Conservation (phyloP, 768 basidiomycete species). For the Suillus subluteus region DNA sequence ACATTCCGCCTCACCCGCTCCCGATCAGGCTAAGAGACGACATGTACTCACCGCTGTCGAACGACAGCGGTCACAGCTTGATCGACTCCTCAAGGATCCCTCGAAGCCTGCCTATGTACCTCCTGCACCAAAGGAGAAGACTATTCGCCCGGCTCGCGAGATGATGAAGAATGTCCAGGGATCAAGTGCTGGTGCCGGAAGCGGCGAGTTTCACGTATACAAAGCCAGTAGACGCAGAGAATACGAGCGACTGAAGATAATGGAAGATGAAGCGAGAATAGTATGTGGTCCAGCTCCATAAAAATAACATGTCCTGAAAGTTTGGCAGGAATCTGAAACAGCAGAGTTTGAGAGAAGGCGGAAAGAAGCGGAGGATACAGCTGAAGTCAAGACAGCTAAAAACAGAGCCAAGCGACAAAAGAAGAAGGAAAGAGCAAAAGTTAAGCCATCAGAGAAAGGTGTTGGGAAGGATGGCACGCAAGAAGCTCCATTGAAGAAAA, state of each 20-base stretch:
- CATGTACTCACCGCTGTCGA: conserved; percentile 58
- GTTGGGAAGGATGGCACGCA: conserved; percentile 26
- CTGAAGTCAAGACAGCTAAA: conserved; percentile 91
- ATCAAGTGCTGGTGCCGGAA: conserved; percentile 95
- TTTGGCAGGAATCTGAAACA: conserved; percentile 64
- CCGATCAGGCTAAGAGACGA: conserved; percentile 29
- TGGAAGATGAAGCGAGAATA: conserved; percentile 82
- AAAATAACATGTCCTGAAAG: conserved; percentile 8
- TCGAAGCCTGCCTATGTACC: conserved; percentile 81
- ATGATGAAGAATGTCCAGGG: conserved; percentile 99
- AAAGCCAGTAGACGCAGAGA: conserved; percentile 93
- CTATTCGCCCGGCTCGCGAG: conserved; percentile 79
- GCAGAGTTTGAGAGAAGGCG: conserved; percentile 78
- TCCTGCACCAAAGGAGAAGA: conserved; percentile 79
- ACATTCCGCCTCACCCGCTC: conserved; percentile 36
- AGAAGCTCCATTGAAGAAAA: conserved; percentile 69
- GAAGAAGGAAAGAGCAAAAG: conserved; percentile 78
- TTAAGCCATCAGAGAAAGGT: conserved; percentile 36
- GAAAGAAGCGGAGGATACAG: conserved; percentile 66
- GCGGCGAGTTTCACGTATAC: conserved; percentile 98
- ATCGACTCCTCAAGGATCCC: conserved; percentile 89
- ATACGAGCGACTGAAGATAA: conserved; percentile 89
- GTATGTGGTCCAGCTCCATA: conserved; percentile 44
- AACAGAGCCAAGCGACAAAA: conserved; percentile 94
- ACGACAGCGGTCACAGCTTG: conserved; percentile 68